Evolutionary conservation across 495 filamentous ascomycete species (phyloP), one percentile per base, ranked within the genome.

Genomic region (Peziza echinospora): DNA sequence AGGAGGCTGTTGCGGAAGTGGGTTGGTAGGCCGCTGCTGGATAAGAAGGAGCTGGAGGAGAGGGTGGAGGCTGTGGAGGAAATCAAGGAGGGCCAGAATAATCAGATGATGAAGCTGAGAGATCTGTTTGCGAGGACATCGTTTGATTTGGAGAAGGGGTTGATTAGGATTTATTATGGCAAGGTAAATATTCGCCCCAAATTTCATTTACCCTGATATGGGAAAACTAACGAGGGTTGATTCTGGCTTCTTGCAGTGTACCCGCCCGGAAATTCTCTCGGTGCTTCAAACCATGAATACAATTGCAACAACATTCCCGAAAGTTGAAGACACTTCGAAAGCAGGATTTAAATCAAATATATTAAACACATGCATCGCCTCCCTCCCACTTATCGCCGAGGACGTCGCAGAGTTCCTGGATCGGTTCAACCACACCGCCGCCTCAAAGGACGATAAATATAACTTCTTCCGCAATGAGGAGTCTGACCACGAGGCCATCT

Each of bases 141-240:
- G 54, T 76, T 70, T 44, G 89, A 99, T 56, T 70, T 99, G 8
- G 89, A 99, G 59, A 82, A 84, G 52, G 84, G 79, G 42, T 63
- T 99, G 34, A 89, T 96, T 56, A 71, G 89, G 17, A 93, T 99
- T 34, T 99, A 94, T 64, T 99, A 99, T 59, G 81, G 82, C 13
- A 89, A 85, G 64, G 70, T 72, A 49, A 43, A 34, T n/a, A n/a
- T n/a, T n/a, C n/a, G n/a, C n/a, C n/a, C n/a, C n/a, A n/a, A n/a
- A n/a, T n/a, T n/a, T 37, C 13, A 2, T 37, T 37, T 17, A 54
- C 34, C 16, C 9, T 21, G 5, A 8, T 22, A 13, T 47, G 23
- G 21, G 21, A 21, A 19, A 13, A 49, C 41, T 30, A n/a, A 21
- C 41, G 19, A 2, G 5, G 5, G 17, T 16, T 22, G 40, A 6